phyloP scores from a whole-genome alignment of 345 rosid genomes.

The Euphorbia lathyris region DNA sequence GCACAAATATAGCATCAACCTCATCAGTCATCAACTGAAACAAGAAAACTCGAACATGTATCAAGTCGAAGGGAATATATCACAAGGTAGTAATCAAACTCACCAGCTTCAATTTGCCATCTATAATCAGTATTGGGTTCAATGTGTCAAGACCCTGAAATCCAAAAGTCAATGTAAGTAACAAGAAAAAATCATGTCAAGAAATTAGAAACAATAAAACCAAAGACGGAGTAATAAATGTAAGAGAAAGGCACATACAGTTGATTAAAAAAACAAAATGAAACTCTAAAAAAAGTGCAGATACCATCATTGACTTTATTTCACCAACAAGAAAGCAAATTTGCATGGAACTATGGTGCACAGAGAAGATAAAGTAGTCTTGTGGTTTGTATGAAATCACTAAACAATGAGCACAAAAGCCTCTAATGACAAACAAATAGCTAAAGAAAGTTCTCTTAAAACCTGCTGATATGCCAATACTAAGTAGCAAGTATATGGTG shows the following conservation, averaged over 20 bases:
- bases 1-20: background rate
- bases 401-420: background rate
- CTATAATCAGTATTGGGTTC: constrained; percentile 51
- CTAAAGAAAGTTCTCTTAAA: background rate
- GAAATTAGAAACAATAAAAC: background rate
- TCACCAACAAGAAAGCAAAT: background rate
- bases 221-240: background rate
- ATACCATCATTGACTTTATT: background rate
- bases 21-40: background rate
- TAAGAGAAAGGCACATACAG: background rate
- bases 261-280: background rate
- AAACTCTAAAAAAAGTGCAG: background rate
- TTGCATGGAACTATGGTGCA: background rate
- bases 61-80: background rate
- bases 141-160: constrained; percentile 56
- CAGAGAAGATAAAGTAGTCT: background rate
- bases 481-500: background rate
- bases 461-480: background rate
- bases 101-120: constrained; percentile 51
- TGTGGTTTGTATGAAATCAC: background rate
- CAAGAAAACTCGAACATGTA: background rate
- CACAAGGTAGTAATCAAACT: constrained; percentile 17
- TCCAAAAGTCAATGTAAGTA: constrained; percentile 1
- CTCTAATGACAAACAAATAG: background rate
- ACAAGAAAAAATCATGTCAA: too few species aligned